phyloP scores from a whole-genome alignment of 225 moss, liverwort and hornwort genomes.

The Climacium dendroides region DNA sequence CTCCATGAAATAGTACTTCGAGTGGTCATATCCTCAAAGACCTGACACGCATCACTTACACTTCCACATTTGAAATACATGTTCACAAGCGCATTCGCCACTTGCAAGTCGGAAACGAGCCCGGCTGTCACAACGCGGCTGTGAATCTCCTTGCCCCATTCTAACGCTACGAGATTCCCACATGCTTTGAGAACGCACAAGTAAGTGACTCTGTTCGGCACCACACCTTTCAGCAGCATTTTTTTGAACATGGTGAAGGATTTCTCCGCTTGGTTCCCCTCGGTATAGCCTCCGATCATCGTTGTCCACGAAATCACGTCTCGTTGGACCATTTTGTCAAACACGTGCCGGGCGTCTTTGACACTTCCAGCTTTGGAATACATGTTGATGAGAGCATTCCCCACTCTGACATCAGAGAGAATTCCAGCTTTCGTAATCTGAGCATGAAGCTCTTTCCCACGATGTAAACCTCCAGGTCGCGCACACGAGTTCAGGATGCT shows the following conservation, averaged over 20 bases:
- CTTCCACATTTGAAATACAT: conserved; percentile 45
- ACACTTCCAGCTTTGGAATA: conserved; percentile 28
- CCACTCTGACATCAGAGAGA: conserved; percentile 5
- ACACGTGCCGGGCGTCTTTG: conserved; percentile 31
- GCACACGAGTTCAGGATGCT: conserved; percentile 24
- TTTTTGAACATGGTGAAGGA: background rate
- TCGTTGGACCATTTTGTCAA: conserved; percentile 23
- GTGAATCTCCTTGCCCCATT: conserved; percentile 24
- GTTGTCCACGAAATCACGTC: conserved; percentile 32
- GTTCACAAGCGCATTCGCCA: conserved; percentile 21
- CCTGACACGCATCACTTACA: conserved; percentile 2
- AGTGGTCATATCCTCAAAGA: conserved; percentile 6
- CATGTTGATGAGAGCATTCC: conserved; percentile 32
- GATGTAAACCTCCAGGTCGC: conserved; percentile 6
- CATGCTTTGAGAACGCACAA: conserved; percentile 27
- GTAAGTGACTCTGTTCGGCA: conserved; percentile 26
- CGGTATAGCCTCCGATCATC: conserved; percentile 21
- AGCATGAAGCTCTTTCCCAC: conserved; percentile 17
- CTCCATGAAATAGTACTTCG: conserved; percentile 30
- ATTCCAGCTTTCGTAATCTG: conserved; percentile 5
- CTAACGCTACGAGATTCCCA: conserved; percentile 4
- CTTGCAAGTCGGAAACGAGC: background rate
- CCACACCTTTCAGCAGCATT: conserved; percentile 7
- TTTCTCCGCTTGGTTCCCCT: background rate
- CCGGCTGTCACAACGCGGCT: background rate